phyloP scores from a whole-genome alignment of 768 basidiomycete species.

The Ramaria sp. region DNA sequence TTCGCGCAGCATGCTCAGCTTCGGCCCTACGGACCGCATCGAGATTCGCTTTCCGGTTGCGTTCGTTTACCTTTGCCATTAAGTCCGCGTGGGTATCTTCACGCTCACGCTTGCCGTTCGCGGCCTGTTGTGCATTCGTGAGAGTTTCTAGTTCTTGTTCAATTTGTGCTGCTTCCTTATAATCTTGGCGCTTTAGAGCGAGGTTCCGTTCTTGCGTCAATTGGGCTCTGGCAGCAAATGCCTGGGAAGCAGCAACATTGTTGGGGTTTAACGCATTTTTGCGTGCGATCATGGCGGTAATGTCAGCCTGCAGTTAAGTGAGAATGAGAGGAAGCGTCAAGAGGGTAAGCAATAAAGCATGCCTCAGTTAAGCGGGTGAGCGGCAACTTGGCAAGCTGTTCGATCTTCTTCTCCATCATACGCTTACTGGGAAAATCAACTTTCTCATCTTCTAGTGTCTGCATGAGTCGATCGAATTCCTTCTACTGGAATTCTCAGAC shows the following conservation, averaged over 20 bases:
- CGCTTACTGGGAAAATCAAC: slow-evolving; percentile 58
- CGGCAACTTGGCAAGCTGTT: slow-evolving; percentile 46
- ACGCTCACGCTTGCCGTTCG: slow-evolving; percentile 12
- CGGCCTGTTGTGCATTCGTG: slow-evolving; percentile 15
- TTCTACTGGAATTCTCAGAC: slow-evolving; percentile 30
- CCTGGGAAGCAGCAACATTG: slow-evolving; percentile 20
- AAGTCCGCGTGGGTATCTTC: slow-evolving; percentile 29
- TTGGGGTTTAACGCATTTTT: slow-evolving; percentile 30
- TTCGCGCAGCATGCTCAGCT: slow-evolving; percentile 53
- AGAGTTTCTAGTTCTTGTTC: slow-evolving; percentile 55
- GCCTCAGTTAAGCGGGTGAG: slow-evolving; percentile 75
- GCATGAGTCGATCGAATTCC: slow-evolving; percentile 57
- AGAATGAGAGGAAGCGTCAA: background rate
- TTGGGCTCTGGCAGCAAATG: slow-evolving; percentile 23
- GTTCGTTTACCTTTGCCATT: slow-evolving; percentile 77
- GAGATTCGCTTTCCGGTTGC: slow-evolving; percentile 75
- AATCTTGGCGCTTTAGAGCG: slow-evolving; percentile 66
- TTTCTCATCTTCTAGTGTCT: slow-evolving; percentile 35
- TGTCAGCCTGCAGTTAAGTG: slow-evolving; percentile 52
- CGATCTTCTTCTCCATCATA: slow-evolving; percentile 52
- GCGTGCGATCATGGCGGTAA: slow-evolving; percentile 65
- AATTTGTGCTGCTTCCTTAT: slow-evolving; percentile 44
- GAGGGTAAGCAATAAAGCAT: slow-evolving; percentile 15
- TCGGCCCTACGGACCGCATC: slow-evolving; percentile 77
- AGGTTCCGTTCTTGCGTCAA: slow-evolving; percentile 43